These are phyloP conservation scores for Fagopyrum homotropicum DNA, from an alignment of 148 eudicot species.

Conservation along the genomic window DNA sequence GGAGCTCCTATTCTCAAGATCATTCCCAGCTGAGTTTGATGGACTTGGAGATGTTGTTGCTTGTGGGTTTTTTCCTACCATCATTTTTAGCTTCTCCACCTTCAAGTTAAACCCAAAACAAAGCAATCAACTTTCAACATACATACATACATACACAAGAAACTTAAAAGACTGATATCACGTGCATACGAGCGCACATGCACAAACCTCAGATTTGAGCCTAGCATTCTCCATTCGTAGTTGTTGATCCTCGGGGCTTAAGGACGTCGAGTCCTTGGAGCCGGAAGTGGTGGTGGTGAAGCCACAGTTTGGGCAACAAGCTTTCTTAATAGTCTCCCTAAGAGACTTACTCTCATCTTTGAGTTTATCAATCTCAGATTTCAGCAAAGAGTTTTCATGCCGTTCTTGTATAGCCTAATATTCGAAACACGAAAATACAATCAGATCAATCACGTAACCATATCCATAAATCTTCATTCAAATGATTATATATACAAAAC, in stretches of 20 bases:
- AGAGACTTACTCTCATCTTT: slow-evolving; percentile 64
- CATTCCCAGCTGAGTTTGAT: slow-evolving; percentile 46
- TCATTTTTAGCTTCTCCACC: slow-evolving; percentile 69
- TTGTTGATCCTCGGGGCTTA: slow-evolving; percentile 52
- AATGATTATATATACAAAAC: not conserved
- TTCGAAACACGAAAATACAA: not conserved
- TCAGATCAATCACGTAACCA: not conserved
- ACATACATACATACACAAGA: not conserved
- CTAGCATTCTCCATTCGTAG: slow-evolving; percentile 78
- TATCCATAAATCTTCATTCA: not conserved
- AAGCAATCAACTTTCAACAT: not conserved
- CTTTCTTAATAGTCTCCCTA: slow-evolving; percentile 50
- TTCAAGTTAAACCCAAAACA: slow-evolving; percentile 11
- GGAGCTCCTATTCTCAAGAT: slow-evolving; percentile 51
- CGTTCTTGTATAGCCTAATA: slow-evolving; percentile 91
- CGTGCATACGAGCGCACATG: not conserved
- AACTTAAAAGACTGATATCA: not conserved
- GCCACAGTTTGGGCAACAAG: slow-evolving; percentile 77
- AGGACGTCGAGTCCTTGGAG: slow-evolving; percentile 9
- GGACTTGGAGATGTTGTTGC: slow-evolving; percentile 52
- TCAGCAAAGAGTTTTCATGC: slow-evolving; percentile 81
- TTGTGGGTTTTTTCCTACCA: slow-evolving; percentile 41
- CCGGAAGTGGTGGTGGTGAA: slow-evolving; percentile 33
- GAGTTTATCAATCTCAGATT: slow-evolving; percentile 71
- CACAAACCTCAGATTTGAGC: slow-evolving; percentile 78